Conservation (phyloP, 192 early-diverging fungal genomes). For the Gamsiella multidivaricata region DNA sequence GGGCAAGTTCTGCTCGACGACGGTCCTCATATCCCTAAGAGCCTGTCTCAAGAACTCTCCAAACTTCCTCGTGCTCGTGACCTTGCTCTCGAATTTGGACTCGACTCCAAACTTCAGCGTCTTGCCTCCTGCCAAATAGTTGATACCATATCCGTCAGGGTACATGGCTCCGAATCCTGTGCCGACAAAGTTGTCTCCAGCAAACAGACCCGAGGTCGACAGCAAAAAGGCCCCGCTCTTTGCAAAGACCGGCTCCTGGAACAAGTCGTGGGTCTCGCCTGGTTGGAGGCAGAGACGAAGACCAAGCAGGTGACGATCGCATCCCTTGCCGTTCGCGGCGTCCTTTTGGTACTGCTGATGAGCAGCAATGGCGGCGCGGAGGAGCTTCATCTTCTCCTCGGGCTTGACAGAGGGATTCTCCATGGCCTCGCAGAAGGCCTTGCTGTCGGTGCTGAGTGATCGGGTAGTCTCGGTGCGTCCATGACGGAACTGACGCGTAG, state of each 20-base stretch:
- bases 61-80: conserved; percentile 29
- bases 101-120: conserved; percentile 86
- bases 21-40: conserved; percentile 36
- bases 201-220: conserved; percentile 82
- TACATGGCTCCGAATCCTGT: conserved; percentile 90
- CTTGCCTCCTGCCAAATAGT: conserved; percentile 78
- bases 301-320: conserved; percentile 88
- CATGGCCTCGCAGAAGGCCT: conserved; percentile 77
- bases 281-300: conserved; percentile 67
- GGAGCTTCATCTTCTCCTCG: conserved; percentile 65
- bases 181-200: conserved; percentile 72
- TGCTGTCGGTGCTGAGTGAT: conserved; percentile 76
- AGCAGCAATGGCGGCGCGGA: conserved; percentile 71
- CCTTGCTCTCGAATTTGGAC: conserved; percentile 64
- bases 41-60: conserved; percentile 37
- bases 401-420: conserved; percentile 57
- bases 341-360: conserved; percentile 76
- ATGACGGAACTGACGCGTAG: conserved; percentile 80
- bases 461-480: conserved; percentile 92
- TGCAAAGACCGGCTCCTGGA: conserved; percentile 77
- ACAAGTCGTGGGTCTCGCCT: conserved; percentile 54
- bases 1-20: conserved; percentile 37
- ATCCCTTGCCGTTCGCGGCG: conserved; percentile 81
- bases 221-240: conserved; percentile 76
- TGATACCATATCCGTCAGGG: conserved; percentile 88